These are phyloP conservation scores for Leptographium lundbergii DNA, from an alignment of 2,329 filamentous ascomycete genomes.

Conservation along the genomic window DNA sequence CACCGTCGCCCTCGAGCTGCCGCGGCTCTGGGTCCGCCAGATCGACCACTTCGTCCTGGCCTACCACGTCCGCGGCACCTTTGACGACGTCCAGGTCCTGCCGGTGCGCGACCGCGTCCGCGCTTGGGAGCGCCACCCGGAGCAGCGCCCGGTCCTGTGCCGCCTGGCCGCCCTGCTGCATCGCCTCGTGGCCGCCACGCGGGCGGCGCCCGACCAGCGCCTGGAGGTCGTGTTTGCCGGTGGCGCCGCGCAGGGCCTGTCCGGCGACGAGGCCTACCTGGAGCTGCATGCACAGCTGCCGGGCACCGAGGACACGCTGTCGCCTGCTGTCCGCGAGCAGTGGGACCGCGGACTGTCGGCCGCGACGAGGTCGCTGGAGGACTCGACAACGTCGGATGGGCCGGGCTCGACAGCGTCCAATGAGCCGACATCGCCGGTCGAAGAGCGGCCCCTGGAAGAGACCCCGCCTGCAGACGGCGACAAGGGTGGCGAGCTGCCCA, in stretches of 20 bases:
- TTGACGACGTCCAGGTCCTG: slow-evolving; percentile 22
- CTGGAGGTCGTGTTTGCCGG: not conserved
- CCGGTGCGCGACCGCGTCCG: slow-evolving; percentile 19
- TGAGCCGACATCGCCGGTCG: not conserved
- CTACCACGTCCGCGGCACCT: slow-evolving; percentile 23
- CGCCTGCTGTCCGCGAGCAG: slow-evolving; percentile 7
- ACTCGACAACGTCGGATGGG: not conserved
- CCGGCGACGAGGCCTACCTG: slow-evolving; percentile 9
- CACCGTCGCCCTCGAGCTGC: slow-evolving; percentile 23
- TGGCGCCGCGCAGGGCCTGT: not conserved
- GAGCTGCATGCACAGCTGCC: slow-evolving; percentile 15
- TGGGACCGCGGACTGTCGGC: not conserved
- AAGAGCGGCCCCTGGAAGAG: not conserved
- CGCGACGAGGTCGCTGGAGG: not conserved
- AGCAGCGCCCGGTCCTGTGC: slow-evolving; percentile 18
- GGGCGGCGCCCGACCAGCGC: not conserved
- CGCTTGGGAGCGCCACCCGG: slow-evolving; percentile 21
- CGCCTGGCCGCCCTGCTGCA: slow-evolving; percentile 19
- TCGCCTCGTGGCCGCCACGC: slow-evolving; percentile 9
- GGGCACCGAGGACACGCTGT: slow-evolving; percentile 14
- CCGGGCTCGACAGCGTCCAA: no score
- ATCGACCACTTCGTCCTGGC: slow-evolving; percentile 27
- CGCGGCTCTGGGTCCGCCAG: slow-evolving; percentile 28
- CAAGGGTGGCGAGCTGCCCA: not conserved
- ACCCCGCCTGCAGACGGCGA: not conserved